Evolutionary conservation across 441 rosid genomes (phyloP).

Genomic region (Brassica hybrid): DNA sequence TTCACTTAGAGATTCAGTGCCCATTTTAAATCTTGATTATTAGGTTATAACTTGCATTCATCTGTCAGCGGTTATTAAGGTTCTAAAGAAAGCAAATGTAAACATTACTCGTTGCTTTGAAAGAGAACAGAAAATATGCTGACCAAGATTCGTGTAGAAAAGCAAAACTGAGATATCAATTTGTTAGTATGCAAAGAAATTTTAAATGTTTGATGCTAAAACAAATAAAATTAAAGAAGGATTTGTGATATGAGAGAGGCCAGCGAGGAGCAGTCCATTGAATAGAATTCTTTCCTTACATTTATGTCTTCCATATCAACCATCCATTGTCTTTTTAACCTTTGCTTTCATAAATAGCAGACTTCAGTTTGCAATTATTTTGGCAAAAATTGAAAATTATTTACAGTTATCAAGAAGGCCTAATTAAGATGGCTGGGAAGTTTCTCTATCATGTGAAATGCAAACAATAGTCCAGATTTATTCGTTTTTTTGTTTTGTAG

Average conservation of each 20-base stretch:
- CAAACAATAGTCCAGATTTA: not conserved
- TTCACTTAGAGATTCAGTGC: not conserved
- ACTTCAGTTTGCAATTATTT: not conserved
- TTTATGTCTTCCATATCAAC: slow-evolving; percentile 28
- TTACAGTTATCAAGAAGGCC: not conserved
- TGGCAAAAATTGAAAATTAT: not conserved
- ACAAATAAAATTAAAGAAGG: slow-evolving; percentile 15
- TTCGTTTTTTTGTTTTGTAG: not conserved
- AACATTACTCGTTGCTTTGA: not conserved
- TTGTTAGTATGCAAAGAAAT: slow-evolving; percentile 40
- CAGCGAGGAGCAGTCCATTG: slow-evolving; percentile 32
- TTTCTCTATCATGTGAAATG: not conserved
- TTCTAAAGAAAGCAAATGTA: not conserved
- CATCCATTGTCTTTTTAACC: slow-evolving; percentile 39
- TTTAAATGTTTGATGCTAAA: slow-evolving; percentile 17
- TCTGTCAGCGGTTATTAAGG: not conserved
- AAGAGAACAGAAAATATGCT: slow-evolving; percentile 34
- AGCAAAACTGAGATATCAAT: slow-evolving; percentile 39
- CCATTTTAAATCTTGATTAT: not conserved
- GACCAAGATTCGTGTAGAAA: slow-evolving; percentile 43
- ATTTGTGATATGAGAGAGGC: slow-evolving; percentile 24
- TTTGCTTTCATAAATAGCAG: slow-evolving; percentile 33
- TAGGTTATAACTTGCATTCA: not conserved
- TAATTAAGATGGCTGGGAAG: not conserved
- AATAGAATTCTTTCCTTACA: slow-evolving; percentile 30